Conservation (phyloP, 345 rosid genomes). For the Rhizophora mangle region DNA sequence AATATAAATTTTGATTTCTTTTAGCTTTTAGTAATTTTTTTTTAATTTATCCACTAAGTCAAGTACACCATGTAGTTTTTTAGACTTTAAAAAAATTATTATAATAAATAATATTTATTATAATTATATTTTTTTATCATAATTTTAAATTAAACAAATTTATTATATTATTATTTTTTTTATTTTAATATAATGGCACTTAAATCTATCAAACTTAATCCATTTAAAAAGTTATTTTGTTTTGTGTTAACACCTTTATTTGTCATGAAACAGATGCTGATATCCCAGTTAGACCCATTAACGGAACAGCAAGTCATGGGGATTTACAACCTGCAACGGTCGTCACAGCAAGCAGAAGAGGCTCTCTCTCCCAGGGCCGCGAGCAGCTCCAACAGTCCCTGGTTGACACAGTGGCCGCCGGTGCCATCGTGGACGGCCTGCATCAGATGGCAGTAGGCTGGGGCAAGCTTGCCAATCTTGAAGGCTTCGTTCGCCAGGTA, state of each 20-base stretch:
- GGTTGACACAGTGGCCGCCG: constrained; percentile 64
- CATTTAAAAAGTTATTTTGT: too few species aligned
- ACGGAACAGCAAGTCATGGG: constrained; percentile 96
- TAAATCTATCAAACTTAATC: too few species aligned
- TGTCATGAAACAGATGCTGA: constrained; percentile 53
- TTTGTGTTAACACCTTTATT: background rate
- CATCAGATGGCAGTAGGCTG: constrained; percentile 91
- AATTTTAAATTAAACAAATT: too few species aligned
- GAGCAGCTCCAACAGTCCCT: constrained; percentile 96
- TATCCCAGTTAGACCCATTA: constrained; percentile 72
- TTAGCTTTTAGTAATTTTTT: too few species aligned
- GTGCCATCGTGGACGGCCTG: constrained; percentile 62
- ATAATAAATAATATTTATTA: too few species aligned
- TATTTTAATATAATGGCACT: too few species aligned
- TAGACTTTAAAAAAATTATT: too few species aligned
- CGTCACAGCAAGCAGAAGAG: constrained; percentile 96
- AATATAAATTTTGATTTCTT: too few species aligned
- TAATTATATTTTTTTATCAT: too few species aligned
- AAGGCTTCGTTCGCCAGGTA: constrained; percentile 97
- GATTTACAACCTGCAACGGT: constrained; percentile 83
- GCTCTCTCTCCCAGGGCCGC: constrained; percentile 84
- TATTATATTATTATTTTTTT: too few species aligned
- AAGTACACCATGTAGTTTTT: too few species aligned
- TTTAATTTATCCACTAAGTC: too few species aligned
- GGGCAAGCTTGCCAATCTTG: constrained; percentile 84